phyloP scores from a whole-genome alignment of 805 yeast species.

The Naumovozyma baii region DNA sequence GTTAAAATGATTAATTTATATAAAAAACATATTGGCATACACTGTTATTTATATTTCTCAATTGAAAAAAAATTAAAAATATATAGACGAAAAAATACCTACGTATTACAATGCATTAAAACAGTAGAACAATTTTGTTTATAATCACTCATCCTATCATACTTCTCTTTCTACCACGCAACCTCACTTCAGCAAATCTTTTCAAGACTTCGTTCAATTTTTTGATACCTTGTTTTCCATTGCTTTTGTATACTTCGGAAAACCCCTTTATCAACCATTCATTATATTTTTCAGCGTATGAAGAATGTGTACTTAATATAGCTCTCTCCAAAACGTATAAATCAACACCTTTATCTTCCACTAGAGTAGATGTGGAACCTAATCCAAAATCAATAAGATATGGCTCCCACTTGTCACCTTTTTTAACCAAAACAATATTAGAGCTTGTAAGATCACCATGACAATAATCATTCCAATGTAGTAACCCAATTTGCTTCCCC shows the following conservation, averaged over 20 bases:
- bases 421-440: slow-evolving; percentile 52
- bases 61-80: no score
- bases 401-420: slow-evolving; percentile 33
- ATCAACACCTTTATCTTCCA: slow-evolving; percentile 97
- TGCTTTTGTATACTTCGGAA: slow-evolving; percentile 28
- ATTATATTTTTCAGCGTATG: slow-evolving; percentile 52
- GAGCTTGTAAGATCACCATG: slow-evolving; percentile 95
- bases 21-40: no score
- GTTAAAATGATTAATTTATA: no score
- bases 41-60: no score
- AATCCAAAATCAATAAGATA: slow-evolving; percentile 86
- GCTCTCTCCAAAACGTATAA: slow-evolving; percentile 91
- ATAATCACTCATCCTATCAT: slow-evolving; percentile 64
- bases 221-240: slow-evolving; percentile 32
- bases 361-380: slow-evolving; percentile 60
- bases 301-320: slow-evolving; percentile 80
- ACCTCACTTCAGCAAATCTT: slow-evolving; percentile 72
- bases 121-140: no score
- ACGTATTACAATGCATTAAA: no score
- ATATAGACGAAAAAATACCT: no score
- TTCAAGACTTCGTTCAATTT: slow-evolving; percentile 43
- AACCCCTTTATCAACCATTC: slow-evolving; percentile 70
- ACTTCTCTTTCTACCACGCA: slow-evolving; percentile 90
- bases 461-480: slow-evolving; percentile 69
- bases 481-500: slow-evolving; percentile 55